Evolutionary conservation across 208 protist genomes (phyloP).

Genomic region (Acanthamoeba castellanii): DNA sequence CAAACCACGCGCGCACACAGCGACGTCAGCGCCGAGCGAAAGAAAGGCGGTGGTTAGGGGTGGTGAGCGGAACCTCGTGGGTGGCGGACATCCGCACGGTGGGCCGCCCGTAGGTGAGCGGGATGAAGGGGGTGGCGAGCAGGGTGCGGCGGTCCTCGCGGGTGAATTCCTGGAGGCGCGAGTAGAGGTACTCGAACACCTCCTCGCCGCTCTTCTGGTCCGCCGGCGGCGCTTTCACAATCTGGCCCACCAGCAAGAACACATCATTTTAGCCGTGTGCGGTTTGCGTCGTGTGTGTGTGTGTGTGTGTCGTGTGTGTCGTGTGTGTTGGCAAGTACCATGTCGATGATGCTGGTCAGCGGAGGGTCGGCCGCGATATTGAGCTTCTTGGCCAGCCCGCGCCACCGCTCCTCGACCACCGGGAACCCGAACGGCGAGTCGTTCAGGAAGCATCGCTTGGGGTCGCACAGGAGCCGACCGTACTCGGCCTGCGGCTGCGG

Average conservation of each 20-base stretch:
- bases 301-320: neutral
- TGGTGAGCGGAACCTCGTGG: neutral
- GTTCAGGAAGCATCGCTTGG: neutral
- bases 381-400: neutral
- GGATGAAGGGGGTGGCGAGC: neutral
- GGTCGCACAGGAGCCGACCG: neutral
- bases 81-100: neutral
- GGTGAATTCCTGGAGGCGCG: conserved; percentile 15
- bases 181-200: conserved; percentile 25
- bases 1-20: neutral
- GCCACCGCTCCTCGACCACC: conserved; percentile 4
- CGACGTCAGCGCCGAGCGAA: neutral
- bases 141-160: neutral
- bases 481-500: neutral
- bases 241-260: neutral
- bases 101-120: neutral
- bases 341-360: neutral
- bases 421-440: conserved; percentile 5
- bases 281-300: neutral
- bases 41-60: neutral
- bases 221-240: neutral
- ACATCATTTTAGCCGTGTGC: neutral
- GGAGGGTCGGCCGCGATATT: neutral
- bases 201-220: neutral
- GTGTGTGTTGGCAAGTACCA: neutral